Conservation (phyloP, 2,329 filamentous ascomycete genomes). For the Penicillium occitanis region DNA sequence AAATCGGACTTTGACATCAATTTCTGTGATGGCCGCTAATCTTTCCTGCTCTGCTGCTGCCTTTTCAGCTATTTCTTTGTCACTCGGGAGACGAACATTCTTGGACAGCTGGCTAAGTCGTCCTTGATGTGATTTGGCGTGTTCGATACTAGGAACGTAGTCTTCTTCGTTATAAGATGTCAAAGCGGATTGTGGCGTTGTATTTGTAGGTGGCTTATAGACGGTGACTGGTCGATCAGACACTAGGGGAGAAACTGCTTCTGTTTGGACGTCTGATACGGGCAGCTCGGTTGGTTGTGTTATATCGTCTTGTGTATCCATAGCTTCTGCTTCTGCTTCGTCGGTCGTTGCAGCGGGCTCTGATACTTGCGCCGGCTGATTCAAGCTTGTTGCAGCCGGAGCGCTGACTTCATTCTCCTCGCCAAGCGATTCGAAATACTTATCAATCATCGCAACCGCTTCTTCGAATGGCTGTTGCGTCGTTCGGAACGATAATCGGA, state of each 20-base stretch:
- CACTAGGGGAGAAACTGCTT: constrained; percentile 37
- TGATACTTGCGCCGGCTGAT: not conserved
- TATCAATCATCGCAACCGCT: constrained; percentile 76
- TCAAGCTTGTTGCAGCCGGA: not conserved
- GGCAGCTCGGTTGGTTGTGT: not conserved
- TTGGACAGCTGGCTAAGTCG: constrained; percentile 72
- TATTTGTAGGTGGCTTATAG: constrained; percentile 73
- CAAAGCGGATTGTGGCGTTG: constrained; percentile 72
- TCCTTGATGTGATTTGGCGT: constrained; percentile 77
- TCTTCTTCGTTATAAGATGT: constrained; percentile 68
- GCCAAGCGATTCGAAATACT: constrained; percentile 63
- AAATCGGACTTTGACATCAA: constrained; percentile 79
- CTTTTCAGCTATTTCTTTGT: constrained; percentile 74
- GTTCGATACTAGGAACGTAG: constrained; percentile 77
- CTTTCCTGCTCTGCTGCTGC: constrained; percentile 65
- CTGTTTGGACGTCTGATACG: constrained; percentile 21
- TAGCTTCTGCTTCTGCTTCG: not conserved
- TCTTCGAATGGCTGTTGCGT: constrained; percentile 79
- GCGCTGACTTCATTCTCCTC: constrained; percentile 26
- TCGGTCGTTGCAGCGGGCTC: not conserved
- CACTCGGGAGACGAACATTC: constrained; percentile 77
- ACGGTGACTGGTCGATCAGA: constrained; percentile 59
- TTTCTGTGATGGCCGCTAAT: constrained; percentile 64
- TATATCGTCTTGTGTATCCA: not conserved
- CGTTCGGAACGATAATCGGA: constrained; percentile 73